Percentiles rank a stretch among this genome's conserved stretches.
phyloP scores from a whole-genome alignment of 2,329 filamentous ascomycete species.

The Coniochaeta sp. region DNA sequence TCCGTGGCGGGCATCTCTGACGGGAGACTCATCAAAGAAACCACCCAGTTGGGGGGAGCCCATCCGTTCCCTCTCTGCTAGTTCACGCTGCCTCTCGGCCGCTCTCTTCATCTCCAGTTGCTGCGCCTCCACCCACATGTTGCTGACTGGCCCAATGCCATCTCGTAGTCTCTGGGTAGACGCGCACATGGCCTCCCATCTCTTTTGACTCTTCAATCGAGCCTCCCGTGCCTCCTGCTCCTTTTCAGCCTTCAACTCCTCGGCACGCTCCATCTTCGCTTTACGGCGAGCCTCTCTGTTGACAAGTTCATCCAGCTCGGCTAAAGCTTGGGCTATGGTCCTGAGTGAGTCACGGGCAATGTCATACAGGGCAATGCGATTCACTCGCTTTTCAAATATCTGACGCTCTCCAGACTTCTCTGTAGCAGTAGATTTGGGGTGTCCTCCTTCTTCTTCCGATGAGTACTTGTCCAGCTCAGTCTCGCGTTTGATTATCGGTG shows the following conservation, averaged over 20 bases:
- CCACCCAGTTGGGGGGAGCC: not conserved
- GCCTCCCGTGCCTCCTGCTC: not conserved
- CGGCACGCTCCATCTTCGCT: not conserved
- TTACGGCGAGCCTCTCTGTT: not conserved
- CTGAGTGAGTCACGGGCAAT: too few relatives aligned
- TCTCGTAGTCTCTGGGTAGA: not conserved
- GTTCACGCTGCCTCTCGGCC: not conserved
- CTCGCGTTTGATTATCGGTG: not conserved
- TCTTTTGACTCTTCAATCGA: not conserved
- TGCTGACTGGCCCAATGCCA: not conserved
- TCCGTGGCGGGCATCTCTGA: not conserved
- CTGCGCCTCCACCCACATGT: not conserved
- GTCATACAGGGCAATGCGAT: not conserved
- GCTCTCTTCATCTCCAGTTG: not conserved
- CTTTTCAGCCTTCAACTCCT: not conserved
- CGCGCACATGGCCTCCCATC: not conserved
- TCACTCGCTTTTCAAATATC: not conserved
- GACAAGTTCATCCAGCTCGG: not conserved
- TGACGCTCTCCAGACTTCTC: not conserved
- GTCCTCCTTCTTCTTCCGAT: not conserved
- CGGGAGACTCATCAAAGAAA: not conserved
- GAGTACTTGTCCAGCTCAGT: not conserved
- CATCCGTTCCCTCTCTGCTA: not conserved
- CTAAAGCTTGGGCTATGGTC: not conserved
- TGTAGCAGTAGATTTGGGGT: not conserved